These are phyloP conservation scores for Hypoxylon subgilvum DNA, from an alignment of 495 filamentous ascomycete species.

Conservation along the genomic window DNA sequence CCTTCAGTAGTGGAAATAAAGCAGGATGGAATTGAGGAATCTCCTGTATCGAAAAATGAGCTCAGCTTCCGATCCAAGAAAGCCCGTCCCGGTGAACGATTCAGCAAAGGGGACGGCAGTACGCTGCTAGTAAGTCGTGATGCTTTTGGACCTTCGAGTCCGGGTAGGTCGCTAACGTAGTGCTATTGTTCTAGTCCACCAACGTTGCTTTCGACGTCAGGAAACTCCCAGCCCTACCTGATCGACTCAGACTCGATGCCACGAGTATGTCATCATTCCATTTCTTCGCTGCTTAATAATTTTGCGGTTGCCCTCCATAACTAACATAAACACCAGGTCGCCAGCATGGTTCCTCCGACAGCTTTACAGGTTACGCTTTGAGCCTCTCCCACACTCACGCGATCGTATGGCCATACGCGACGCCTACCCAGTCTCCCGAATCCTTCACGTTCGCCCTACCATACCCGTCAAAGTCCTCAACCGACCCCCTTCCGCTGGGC, in stretches of 20 bases:
- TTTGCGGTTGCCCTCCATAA: conserved; percentile 31
- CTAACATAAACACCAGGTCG: conserved; percentile 45
- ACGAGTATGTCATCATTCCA: conserved; percentile 57
- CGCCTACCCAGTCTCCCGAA: conserved; percentile 67
- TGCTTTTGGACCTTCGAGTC: conserved; percentile 1
- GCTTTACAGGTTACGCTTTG: conserved; percentile 73
- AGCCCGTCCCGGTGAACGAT: conserved; percentile 60
- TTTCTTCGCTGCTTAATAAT: conserved; percentile 25
- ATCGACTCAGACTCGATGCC: conserved; percentile 67
- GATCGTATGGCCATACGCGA: conserved; percentile 85
- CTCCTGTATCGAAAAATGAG: conserved; percentile 49
- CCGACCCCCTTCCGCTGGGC: conserved; percentile 77
- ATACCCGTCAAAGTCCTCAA: conserved; percentile 65
- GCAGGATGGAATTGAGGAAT: conserved; percentile 54
- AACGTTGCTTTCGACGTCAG: conserved; percentile 87
- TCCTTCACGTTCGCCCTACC: conserved; percentile 78
- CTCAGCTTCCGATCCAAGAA: conserved; percentile 69
- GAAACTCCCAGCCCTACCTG: conserved; percentile 79
- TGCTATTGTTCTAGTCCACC: conserved; percentile 65
- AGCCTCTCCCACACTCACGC: conserved; percentile 79
- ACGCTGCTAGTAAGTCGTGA: conserved; percentile 64
- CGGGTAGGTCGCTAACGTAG: conserved; percentile 26
- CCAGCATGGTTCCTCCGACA: conserved; percentile 69
- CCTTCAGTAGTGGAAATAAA: conserved; percentile 48
- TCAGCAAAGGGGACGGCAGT: conserved; percentile 65